phyloP scores from a whole-genome alignment of 306 rosid species.

The Gillenia trifoliata region DNA sequence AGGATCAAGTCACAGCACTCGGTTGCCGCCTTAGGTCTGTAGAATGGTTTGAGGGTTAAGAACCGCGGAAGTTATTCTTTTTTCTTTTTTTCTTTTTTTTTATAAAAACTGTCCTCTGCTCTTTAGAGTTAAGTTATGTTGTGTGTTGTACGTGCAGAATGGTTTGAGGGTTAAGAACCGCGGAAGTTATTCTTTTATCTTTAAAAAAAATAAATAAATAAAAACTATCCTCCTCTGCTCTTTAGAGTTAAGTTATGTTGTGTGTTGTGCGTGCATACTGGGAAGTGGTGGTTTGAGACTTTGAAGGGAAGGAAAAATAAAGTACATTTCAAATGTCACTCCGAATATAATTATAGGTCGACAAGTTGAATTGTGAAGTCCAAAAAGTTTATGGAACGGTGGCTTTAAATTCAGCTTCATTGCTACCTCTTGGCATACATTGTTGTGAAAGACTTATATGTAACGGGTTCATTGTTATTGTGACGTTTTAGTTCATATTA shows the following conservation, averaged over 20 bases:
- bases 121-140: constrained; percentile 22
- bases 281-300: constrained; percentile 40
- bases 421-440: no score
- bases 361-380: no score
- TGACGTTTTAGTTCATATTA: no score
- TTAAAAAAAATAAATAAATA: no score
- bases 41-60: constrained; percentile 29
- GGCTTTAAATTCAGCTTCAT: no score
- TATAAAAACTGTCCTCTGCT: constrained; percentile 6
- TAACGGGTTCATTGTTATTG: no score
- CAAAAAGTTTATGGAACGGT: no score
- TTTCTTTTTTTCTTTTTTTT: not conserved
- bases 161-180: constrained; percentile 27
- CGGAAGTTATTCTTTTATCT: constrained; percentile 18
- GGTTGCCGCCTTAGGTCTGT: constrained; percentile 30
- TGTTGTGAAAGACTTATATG: no score
- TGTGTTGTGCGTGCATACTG: constrained; percentile 45
- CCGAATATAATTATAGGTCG: no score
- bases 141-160: constrained; percentile 43
- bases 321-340: no score
- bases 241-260: constrained; percentile 25
- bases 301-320: constrained; percentile 24
- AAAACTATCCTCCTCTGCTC: no score
- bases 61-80: constrained; percentile 10
- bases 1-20: constrained; percentile 72